Percentiles rank a stretch among this genome's conserved stretches.
phyloP scores from a whole-genome alignment of 768 basidiomycete species.

The Tricholoma hemisulphureum region DNA sequence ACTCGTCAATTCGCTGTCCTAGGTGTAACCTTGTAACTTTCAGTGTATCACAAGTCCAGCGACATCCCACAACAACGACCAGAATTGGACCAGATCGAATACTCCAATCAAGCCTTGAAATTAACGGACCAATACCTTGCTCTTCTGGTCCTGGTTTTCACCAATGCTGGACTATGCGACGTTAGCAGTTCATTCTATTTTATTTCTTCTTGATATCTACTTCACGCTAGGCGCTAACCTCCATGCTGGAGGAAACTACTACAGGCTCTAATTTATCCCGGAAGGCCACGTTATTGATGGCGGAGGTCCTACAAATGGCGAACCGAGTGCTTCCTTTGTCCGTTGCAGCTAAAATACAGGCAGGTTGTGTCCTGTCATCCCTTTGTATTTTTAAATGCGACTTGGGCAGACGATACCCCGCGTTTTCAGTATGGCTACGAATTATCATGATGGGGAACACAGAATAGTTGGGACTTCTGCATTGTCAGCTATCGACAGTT shows the following conservation, averaged over 20 bases:
- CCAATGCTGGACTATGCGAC: slow-evolving; percentile 85
- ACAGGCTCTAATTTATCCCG: slow-evolving; percentile 72
- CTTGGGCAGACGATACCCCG: slow-evolving; percentile 70
- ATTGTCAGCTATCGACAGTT: slow-evolving; percentile 85
- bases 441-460: slow-evolving; percentile 74
- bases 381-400: slow-evolving; percentile 1
- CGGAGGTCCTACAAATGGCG: slow-evolving; percentile 85
- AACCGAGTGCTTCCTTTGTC: slow-evolving; percentile 83
- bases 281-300: slow-evolving; percentile 89
- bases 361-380: slow-evolving; percentile 21
- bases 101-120: slow-evolving; percentile 58
- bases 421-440: slow-evolving; percentile 81
- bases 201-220: background rate
- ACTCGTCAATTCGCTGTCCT: background rate
- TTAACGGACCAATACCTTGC: slow-evolving; percentile 93
- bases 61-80: slow-evolving; percentile 36
- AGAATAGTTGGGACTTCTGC: slow-evolving; percentile 83
- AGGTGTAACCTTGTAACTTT: background rate
- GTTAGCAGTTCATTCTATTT: slow-evolving; percentile 41
- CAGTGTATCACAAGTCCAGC: slow-evolving; percentile 67
- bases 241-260: slow-evolving; percentile 80
- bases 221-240: slow-evolving; percentile 66
- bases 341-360: slow-evolving; percentile 84
- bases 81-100: slow-evolving; percentile 42
- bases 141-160: slow-evolving; percentile 77